phyloP scores from a whole-genome alignment of 2,329 filamentous ascomycete genomes.

The Paecilomyces niveus region DNA sequence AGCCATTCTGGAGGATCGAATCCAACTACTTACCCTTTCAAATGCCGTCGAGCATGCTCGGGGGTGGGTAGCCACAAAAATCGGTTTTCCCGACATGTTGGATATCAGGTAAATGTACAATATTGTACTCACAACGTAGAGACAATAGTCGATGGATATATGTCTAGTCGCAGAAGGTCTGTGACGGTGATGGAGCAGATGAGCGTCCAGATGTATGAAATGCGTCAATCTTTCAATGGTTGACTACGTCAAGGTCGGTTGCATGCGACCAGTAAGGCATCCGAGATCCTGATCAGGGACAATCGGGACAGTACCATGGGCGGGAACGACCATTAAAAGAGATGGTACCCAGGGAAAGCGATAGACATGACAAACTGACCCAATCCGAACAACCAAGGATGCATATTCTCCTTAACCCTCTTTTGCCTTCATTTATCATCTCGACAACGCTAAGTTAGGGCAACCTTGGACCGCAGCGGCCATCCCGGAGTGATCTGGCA shows the following conservation, averaged over 20 bases:
- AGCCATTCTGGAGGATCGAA: not conserved
- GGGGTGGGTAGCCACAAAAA: conserved; percentile 92
- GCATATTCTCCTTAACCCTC: not conserved
- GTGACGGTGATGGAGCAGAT: not conserved
- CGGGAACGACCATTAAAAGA: not conserved
- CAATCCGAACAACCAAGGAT: not conserved
- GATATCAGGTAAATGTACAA: not conserved
- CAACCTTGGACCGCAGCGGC: not conserved
- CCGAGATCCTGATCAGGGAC: not conserved
- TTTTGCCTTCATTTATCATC: not conserved
- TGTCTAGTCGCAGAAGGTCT: not conserved
- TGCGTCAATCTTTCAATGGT: not conserved
- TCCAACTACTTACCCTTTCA: conserved; percentile 62
- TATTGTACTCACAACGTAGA: not conserved
- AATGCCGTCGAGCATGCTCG: conserved; percentile 95
- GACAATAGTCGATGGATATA: not conserved
- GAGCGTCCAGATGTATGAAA: not conserved
- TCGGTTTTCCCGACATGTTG: conserved; percentile 67
- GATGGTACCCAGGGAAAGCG: not conserved
- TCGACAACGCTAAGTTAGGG: too few relatives aligned
- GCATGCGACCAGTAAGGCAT: not conserved
- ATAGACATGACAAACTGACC: not conserved
- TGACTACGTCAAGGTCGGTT: not conserved
- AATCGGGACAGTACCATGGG: not conserved
- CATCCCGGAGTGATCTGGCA: not conserved